Base-by-base conservation (phyloP, 306 rosid species). In the Malus fusca region DNA sequence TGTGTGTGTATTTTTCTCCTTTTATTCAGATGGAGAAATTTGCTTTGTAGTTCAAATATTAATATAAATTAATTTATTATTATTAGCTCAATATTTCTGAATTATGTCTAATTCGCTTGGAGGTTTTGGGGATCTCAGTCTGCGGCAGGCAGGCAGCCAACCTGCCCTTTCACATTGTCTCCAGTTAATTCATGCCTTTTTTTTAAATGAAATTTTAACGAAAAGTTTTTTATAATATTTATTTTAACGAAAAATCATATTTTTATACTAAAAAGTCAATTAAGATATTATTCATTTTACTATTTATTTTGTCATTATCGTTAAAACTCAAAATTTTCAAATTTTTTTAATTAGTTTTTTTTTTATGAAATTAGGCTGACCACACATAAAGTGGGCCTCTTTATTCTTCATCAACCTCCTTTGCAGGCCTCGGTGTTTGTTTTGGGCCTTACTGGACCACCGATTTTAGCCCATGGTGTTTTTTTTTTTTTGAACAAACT, bases 1-100 rank as follows among this genome's bases (percentile, higher is more conserved):
- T 5, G 0, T 48, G 21, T 56, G 6, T 72, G 64, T 68, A 62
- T 18, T 73, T 76, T 76, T 65, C 80, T 70, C 72, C 77, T 18
- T 22, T 52, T 37, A 80, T 31, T 80, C 63, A 23, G 12, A 25
- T 18, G 19, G 76, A 72, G 85, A 77, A 74, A 31, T 69, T 61
- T 8, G 13, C 55, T 42, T 13, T 44, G 58, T 68, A 44, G 53
- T 33, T 22, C 37, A 25, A 26, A 12, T 59, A 23, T n/a, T 55
- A 8, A n/a, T 56, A 11, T 31, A n/a, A 23, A 5, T 37, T 37
- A 37, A 37, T 37, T 35, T 37, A 37, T 37, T 12, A 8, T 4
- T 37, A 7, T 65, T 9, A 19, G 69, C 55, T 4, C 25, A n/a
- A n/a, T 56, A 10, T 7, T 9, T 56, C 10, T 19, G 23, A 56